phyloP scores from a whole-genome alignment of 805 yeast genomes.

The Cyberlindnera euphorbiiphila region DNA sequence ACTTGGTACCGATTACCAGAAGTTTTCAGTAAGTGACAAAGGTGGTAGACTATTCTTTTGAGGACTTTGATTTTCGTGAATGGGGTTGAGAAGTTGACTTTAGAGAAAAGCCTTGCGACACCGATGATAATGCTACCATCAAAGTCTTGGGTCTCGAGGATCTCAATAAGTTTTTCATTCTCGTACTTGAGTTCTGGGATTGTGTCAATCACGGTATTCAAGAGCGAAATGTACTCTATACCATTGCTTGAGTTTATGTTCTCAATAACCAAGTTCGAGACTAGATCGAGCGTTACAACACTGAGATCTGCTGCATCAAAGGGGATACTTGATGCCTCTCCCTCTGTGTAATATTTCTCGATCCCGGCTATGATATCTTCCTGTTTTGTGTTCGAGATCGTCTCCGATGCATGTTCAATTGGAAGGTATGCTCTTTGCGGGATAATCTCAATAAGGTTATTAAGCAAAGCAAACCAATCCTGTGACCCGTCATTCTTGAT shows the following conservation, averaged over 20 bases:
- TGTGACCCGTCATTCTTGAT: constrained; percentile 21
- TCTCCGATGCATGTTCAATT: constrained; percentile 37
- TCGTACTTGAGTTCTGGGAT: constrained; percentile 42
- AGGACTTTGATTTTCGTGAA: constrained; percentile 23
- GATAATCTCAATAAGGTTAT: constrained; percentile 45
- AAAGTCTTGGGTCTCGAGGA: constrained; percentile 20
- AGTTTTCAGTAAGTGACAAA: constrained; percentile 17
- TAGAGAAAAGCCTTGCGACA: constrained; percentile 30
- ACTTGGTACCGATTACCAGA: constrained; percentile 53
- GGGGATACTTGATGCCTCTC: constrained; percentile 33
- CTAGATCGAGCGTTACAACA: constrained; percentile 33
- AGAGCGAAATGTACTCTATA: constrained; percentile 33
- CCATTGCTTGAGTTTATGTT: constrained; percentile 21
- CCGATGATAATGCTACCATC: constrained; percentile 24
- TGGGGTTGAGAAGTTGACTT: constrained; percentile 26
- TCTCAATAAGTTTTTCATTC: constrained; percentile 31
- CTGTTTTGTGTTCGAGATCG: constrained; percentile 9
- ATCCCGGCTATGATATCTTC: constrained; percentile 30
- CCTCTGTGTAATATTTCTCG: constrained; percentile 32
- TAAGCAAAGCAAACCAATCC: constrained; percentile 39
- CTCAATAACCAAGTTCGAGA: constrained; percentile 27
- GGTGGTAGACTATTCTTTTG: constrained; percentile 17
- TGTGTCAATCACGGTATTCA: constrained; percentile 37
- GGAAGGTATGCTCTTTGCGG: constrained; percentile 66
- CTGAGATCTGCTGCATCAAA: constrained; percentile 42